These are phyloP conservation scores for Sextonia rubra DNA, from an alignment of 164 flowering plant genomes.

Conservation along the genomic window DNA sequence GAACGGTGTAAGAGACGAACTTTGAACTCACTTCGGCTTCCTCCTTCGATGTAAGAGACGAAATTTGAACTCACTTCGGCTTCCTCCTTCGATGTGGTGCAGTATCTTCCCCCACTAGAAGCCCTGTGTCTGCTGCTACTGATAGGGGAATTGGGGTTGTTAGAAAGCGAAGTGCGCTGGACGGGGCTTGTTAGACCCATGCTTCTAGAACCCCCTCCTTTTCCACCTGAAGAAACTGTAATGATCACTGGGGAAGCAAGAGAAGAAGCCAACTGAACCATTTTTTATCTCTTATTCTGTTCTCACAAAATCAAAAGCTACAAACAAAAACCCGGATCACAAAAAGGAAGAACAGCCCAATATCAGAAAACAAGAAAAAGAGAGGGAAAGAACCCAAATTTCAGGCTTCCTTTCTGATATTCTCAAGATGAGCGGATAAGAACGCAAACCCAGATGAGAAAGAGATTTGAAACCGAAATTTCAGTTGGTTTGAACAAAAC, in stretches of 20 bases:
- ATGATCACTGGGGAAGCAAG: constrained; percentile 71
- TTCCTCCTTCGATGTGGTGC: constrained; percentile 35
- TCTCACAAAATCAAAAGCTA: neutral
- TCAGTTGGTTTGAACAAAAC: neutral
- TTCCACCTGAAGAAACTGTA: constrained; percentile 55
- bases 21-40: too few species aligned
- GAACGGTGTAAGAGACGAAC: constrained; percentile 66
- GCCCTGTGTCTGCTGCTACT: constrained; percentile 25
- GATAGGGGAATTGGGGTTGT: constrained; percentile 60
- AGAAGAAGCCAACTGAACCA: constrained; percentile 49
- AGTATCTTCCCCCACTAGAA: constrained; percentile 43
- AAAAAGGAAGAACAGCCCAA: neutral
- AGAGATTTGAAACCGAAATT: neutral
- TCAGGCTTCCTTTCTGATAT: neutral
- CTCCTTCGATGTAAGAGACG: too few species aligned
- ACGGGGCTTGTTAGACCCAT: constrained; percentile 62
- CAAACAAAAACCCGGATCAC: neutral
- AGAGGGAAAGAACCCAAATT: neutral
- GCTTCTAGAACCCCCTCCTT: constrained; percentile 35
- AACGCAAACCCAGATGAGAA: neutral
- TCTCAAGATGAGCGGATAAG: neutral
- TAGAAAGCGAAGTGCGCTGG: constrained; percentile 48
- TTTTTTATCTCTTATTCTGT: constrained; percentile 12
- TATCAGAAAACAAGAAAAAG: neutral
- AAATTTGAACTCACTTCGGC: constrained; percentile 27